Base-by-base conservation (phyloP, 2,329 filamentous ascomycete genomes). In the Sporothrix pseudoabietina region DNA sequence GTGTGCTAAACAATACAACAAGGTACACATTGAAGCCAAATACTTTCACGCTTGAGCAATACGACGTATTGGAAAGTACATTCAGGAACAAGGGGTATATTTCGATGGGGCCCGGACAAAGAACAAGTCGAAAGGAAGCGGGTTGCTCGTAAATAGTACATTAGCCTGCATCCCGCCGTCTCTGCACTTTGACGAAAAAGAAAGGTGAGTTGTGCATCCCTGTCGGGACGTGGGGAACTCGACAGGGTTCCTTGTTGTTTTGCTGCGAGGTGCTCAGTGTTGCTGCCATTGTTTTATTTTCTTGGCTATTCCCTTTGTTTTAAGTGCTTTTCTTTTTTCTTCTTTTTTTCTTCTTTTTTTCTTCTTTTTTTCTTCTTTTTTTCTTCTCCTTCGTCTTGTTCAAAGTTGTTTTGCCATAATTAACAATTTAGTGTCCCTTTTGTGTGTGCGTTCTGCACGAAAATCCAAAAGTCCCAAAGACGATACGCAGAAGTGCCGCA, bases 171-270 rank as follows among this genome's bases (percentile, higher is more conserved):
- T 26, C 14, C 63, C 69, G 39, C 52, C 52, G 63, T 19, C 63
- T 69, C 54, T 72, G 63, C 54, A 55, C 54, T 61, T 52, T 69
- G 35, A 68, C 71, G 16, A 72, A 72, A 68, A 57, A 52, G 61
- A 72, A 68, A 68, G 71, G 71, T 72, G 61, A 68, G 59, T 35
- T 32, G 49, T 30, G 30, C 70, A 66, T 47, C 61, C 71, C 71
- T 72, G 59, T 55, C 39, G 59, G 57, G 61, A 19, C 61, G 61
- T 66, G 61, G 65, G 65, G 65, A 69, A 54, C 30, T 16, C n/a
- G 65, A 54, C 44, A 68, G 65, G 26, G 65, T 68, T 32, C 44
- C 26, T 10, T n/a, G 41, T 14, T 49, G 22, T n/a, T 63, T 63
- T 63, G 8, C 39, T n/a, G 35, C n/a, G 39, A 26, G 19, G 16